Evolutionary conservation across 2,329 filamentous ascomycete species (phyloP).

Genomic region (Aspergillus clavatus): DNA sequence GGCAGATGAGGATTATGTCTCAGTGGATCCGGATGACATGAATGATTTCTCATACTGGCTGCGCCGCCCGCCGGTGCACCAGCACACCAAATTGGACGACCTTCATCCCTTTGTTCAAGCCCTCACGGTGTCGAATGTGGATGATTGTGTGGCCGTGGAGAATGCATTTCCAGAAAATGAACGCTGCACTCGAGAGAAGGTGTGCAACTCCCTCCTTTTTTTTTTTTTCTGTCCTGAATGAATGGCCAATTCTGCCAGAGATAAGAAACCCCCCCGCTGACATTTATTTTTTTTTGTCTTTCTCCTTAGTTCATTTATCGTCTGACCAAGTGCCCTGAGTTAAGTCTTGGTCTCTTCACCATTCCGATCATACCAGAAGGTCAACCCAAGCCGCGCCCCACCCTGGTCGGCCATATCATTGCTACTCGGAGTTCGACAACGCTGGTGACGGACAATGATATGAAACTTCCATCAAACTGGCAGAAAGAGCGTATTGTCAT

Average conservation of each 20-base stretch:
- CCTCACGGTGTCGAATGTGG: conserved; percentile 53
- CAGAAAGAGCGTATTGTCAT: conserved; percentile 41
- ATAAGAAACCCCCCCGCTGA: conserved; percentile 10
- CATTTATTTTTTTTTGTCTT: conserved; percentile 5
- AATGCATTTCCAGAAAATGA: conserved; percentile 56
- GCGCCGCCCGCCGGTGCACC: conserved; percentile 35
- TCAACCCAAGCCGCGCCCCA: conserved; percentile 56
- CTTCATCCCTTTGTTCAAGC: conserved; percentile 71
- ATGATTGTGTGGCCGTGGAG: conserved; percentile 55
- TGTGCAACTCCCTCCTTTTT: conserved; percentile 28
- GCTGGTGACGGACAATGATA: conserved; percentile 68
- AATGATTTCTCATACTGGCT: conserved; percentile 40
- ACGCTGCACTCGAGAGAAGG: conserved; percentile 57
- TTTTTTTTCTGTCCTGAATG: too few species aligned
- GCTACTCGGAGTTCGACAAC: conserved; percentile 63
- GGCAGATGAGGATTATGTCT: conserved; percentile 39
- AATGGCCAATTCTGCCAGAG: too few species aligned
- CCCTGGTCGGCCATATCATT: conserved; percentile 71
- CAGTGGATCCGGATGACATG: conserved; percentile 39
- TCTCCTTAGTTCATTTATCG: conserved; percentile 65
- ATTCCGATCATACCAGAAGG: conserved; percentile 48
- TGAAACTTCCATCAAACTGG: conserved; percentile 69
- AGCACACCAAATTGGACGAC: conserved; percentile 46
- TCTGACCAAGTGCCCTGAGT: conserved; percentile 66
- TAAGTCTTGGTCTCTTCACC: conserved; percentile 76